Evolutionary conservation across 1,139 yeast genomes (phyloP), one percentile per base, ranked within the genome.

Genomic region (Trichomonascaceae sp.): DNA sequence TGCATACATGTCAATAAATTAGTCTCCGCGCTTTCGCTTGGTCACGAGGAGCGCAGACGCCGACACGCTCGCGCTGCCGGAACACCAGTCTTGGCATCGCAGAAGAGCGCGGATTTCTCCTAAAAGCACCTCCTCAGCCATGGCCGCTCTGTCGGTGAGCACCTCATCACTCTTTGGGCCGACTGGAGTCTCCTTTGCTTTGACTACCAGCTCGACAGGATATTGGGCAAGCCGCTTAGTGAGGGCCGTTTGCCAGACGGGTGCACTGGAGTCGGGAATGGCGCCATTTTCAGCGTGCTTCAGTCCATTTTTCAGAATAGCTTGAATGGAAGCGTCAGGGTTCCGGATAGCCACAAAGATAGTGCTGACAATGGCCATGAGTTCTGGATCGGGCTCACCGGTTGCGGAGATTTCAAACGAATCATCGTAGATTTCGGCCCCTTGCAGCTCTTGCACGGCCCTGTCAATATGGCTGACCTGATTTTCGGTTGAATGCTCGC

Each of bases 401-500:
- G 42, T 31, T 14, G 31, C 34, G 4, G 50, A 43, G 18, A 57
- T 41, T 29, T 56, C 60, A 31, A 50, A 52, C 4, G 52, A 44
- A 29, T 53, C 60, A 35, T 53, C 59, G n/a, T 47, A 46, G 6
- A 33, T 17, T n/a, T 42, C 41, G 4, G 45, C 47, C 18, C 43
- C 43, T 15, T 43, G 45, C 13, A 43, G 29, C 11, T 38, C 20
- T 13, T 29, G 25, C 23, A 39, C 28, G 13, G 15, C 25, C 17
- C 25, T 37, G 16, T 33, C 23, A 8, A 20, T 11, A 8, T 6
- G 11, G 23, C 23, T 8, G 6, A 8, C 11, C 23, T 20, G 23
- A 6, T 20, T 6, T 20, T 6, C 9, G 23, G 23, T 20, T 20
- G 11, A 16, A 5, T 31, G 31, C 13, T 33, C 32, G 20, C 31